Percentiles rank a stretch among this genome's conserved stretches.
Evolutionary conservation across 441 rosid genomes (phyloP).

Genomic region (Sinapis alba): DNA sequence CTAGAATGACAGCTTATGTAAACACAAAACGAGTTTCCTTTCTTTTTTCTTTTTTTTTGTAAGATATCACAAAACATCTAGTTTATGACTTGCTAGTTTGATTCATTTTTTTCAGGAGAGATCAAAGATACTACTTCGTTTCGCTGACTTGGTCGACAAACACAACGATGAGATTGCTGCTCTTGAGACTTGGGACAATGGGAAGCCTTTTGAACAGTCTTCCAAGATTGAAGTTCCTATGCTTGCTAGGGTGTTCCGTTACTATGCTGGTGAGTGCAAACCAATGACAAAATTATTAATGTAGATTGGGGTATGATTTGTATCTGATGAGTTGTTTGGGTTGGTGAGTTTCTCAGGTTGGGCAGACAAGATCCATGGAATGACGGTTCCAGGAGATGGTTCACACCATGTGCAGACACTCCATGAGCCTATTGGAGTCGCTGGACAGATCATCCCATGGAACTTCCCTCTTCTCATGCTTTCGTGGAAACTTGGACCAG

Average conservation of each 20-base stretch:
- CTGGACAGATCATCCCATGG: constrained; percentile 74
- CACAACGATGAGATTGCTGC: constrained; percentile 60
- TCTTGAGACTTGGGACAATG: constrained; percentile 66
- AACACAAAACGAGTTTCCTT: not conserved
- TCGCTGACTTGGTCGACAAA: constrained; percentile 61
- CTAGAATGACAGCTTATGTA: constrained; percentile 54
- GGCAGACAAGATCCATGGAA: constrained; percentile 73
- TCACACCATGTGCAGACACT: constrained; percentile 57
- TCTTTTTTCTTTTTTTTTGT: not conserved
- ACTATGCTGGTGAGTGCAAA: constrained; percentile 56
- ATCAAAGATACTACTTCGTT: constrained; percentile 48
- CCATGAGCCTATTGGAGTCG: constrained; percentile 78
- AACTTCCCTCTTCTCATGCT: constrained; percentile 63
- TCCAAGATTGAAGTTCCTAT: constrained; percentile 54
- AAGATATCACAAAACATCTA: not conserved
- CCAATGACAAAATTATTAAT: not conserved
- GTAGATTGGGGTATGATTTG: not conserved
- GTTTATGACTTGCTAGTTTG: not conserved
- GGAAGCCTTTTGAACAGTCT: constrained; percentile 60
- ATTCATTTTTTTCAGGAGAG: constrained; percentile 50
- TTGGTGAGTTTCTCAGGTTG: constrained; percentile 43
- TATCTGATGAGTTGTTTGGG: not conserved
- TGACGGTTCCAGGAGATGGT: constrained; percentile 61
- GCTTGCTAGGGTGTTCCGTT: constrained; percentile 48
- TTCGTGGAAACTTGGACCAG: constrained; percentile 69